phyloP scores from a whole-genome alignment of 768 basidiomycete species.

The Leccinum longicurvipes region DNA sequence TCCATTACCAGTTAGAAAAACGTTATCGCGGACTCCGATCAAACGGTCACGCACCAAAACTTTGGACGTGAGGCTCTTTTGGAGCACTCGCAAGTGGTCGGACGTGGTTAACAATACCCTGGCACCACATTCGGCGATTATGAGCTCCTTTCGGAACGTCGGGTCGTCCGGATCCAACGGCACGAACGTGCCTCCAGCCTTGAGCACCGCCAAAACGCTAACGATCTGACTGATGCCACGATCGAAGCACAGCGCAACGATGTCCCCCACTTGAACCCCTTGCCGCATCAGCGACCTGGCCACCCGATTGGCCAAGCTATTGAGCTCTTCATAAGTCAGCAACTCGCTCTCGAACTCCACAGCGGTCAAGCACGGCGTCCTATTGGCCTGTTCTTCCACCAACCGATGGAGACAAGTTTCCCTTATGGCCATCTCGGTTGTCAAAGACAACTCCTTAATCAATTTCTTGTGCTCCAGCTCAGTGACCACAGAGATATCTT shows the following conservation, averaged over 20 bases:
- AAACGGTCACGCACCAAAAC: constrained; percentile 14
- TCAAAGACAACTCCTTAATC: constrained; percentile 26
- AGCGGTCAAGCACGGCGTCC: constrained; percentile 20
- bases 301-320: constrained; percentile 31
- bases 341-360: constrained; percentile 29
- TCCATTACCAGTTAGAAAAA: background rate
- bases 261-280: constrained; percentile 24
- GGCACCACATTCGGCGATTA: constrained; percentile 26
- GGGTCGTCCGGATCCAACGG: constrained; percentile 30
- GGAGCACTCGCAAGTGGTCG: constrained; percentile 20
- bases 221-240: constrained; percentile 29
- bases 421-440: constrained; percentile 5
- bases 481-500: constrained; percentile 17
- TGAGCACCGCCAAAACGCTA: constrained; percentile 30
- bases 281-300: constrained; percentile 26
- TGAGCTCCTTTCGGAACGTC: constrained; percentile 26
- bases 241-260: constrained; percentile 29
- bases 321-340: constrained; percentile 32
- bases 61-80: constrained; percentile 22
- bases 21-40: fast-evolving
- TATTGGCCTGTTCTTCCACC: constrained; percentile 17
- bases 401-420: constrained; percentile 20
- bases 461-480: constrained; percentile 15
- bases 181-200: constrained; percentile 27
- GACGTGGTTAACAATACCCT: constrained; percentile 28